A percentile compares a stretch with the other conserved stretches of the same genome.
phyloP scores from a whole-genome alignment of 345 rosid species.

The Reutealis trisperma region DNA sequence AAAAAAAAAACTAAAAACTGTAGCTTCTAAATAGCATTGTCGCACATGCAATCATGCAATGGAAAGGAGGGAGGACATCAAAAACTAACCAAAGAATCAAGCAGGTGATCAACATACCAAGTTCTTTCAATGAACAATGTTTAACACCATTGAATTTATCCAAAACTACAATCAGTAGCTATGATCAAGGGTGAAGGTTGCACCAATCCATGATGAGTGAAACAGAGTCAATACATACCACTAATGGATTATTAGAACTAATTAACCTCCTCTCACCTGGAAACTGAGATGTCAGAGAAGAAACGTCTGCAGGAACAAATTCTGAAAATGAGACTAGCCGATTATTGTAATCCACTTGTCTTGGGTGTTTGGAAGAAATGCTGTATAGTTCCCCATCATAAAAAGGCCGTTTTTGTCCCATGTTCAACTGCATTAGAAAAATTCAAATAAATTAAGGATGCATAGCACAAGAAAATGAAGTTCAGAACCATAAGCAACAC shows the following conservation, averaged over 20 bases:
- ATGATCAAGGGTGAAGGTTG: background rate
- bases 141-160: background rate
- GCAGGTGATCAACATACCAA: background rate
- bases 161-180: background rate
- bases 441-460: background rate
- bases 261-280: conserved; percentile 37
- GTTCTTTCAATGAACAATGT: background rate
- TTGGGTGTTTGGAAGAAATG: conserved; percentile 41
- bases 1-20: background rate
- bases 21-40: background rate
- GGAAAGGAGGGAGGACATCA: background rate
- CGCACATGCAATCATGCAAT: background rate
- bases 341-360: conserved; percentile 34
- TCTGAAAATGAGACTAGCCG: conserved; percentile 24
- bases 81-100: background rate
- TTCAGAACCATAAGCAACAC: background rate
- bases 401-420: conserved; percentile 13
- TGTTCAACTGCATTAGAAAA: conserved; percentile 5
- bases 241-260: background rate
- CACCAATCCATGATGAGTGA: background rate
- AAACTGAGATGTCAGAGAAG: conserved; percentile 7
- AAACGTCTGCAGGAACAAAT: conserved; percentile 16
- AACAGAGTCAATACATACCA: background rate
- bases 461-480: background rate
- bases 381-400: conserved; percentile 28